These are phyloP conservation scores for Phytopythium ostracodes DNA, from an alignment of 352 stramenopile genomes.

Conservation along the genomic window DNA sequence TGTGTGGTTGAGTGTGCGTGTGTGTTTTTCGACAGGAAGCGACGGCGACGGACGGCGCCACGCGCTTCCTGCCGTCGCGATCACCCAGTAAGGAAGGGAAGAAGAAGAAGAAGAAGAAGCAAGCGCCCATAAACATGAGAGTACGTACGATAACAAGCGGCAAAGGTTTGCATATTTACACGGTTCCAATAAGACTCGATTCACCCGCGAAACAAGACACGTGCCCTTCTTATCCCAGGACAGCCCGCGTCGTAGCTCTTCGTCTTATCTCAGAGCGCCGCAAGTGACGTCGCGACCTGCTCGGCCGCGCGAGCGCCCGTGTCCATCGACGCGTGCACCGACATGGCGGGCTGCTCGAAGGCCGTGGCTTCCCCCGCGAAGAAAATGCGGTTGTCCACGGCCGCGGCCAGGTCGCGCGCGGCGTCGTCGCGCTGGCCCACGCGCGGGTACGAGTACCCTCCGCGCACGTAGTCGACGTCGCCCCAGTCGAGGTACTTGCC, in stretches of 20 bases:
- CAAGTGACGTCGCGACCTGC: conserved; percentile 45
- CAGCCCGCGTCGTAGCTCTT: no score
- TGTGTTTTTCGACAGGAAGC: neutral
- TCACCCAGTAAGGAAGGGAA: neutral
- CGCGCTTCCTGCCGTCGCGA: neutral
- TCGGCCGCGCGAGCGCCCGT: conserved; percentile 63
- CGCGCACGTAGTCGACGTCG: conserved; percentile 58
- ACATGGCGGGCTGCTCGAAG: conserved; percentile 79
- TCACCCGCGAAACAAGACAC: neutral
- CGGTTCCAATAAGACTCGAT: conserved; percentile 4
- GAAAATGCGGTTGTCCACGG: conserved; percentile 69
- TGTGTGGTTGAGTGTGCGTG: conserved; percentile 6
- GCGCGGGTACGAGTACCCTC: conserved; percentile 73
- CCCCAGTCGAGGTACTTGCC: conserved; percentile 81
- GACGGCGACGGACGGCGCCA: neutral
- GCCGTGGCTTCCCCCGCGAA: conserved; percentile 80
- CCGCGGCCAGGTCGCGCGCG: conserved; percentile 45
- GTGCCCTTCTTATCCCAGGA: neutral
- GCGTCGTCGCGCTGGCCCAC: conserved; percentile 65
- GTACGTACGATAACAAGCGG: conserved; percentile 5
- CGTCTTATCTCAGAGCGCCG: no score
- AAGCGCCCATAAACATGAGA: conserved; percentile 5
- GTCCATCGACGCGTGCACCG: conserved; percentile 78
- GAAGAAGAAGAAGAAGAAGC: neutral
- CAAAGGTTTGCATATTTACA: conserved; percentile 4